phyloP scores from a whole-genome alignment of 2,329 filamentous ascomycete genomes.

The Ascochyta clinopodiicola region DNA sequence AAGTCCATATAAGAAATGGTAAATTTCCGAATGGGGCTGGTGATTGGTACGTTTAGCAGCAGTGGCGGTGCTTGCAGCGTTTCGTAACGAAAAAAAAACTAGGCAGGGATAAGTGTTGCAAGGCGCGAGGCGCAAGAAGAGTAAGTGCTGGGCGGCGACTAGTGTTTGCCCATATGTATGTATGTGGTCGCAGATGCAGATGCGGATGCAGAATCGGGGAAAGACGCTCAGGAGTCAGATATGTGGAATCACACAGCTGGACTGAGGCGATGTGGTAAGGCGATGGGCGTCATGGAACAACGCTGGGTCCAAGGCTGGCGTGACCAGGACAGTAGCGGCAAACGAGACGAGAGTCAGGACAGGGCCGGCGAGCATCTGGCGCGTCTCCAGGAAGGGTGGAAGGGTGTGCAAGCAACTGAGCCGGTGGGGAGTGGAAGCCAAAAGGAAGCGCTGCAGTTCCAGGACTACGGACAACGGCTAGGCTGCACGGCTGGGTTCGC shows the following conservation, averaged over 20 bases:
- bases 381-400: conserved; percentile 27
- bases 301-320: conserved; percentile 30
- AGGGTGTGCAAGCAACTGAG: conserved; percentile 24
- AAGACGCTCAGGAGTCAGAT: conserved; percentile 26
- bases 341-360: conserved; percentile 32
- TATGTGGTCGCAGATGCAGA: conserved; percentile 22
- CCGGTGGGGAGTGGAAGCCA: conserved; percentile 13
- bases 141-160: conserved; percentile 37
- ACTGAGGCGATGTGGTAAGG: conserved; percentile 24
- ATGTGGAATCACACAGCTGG: conserved; percentile 33
- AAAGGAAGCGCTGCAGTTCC: conserved; percentile 2
- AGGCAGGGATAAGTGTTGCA: conserved; percentile 49
- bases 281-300: conserved; percentile 30
- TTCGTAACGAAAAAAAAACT: conserved; percentile 38
- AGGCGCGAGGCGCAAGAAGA: conserved; percentile 50
- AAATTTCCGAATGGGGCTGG: conserved; percentile 17
- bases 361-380: conserved; percentile 39
- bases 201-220: too few species aligned
- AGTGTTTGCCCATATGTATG: conserved; percentile 39
- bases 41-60: conserved; percentile 36
- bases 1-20: conserved; percentile 40
- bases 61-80: conserved; percentile 30
- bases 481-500: conserved; percentile 12
- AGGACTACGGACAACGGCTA: conserved; percentile 14
- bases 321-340: conserved; percentile 37